A percentile compares a stretch with the other conserved stretches of the same genome.
Evolutionary conservation across 495 filamentous ascomycete genomes (phyloP).

Genomic region (Penicillium coprophilum): DNA sequence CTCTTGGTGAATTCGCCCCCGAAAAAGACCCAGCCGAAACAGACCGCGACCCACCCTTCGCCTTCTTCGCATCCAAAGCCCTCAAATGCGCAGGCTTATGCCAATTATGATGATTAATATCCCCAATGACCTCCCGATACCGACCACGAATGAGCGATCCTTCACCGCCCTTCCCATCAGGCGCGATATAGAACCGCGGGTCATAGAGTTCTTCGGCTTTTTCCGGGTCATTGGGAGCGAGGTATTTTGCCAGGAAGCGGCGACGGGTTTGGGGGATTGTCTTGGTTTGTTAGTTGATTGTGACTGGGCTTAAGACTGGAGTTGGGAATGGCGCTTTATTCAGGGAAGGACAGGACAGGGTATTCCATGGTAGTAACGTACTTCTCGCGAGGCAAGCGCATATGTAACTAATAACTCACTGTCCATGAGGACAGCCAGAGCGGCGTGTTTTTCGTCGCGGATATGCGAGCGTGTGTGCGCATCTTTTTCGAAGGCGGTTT

Average conservation of each 20-base stretch:
- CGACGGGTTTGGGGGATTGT: conserved; percentile 45
- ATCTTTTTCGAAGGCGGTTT: conserved; percentile 1
- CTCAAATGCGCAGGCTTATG: conserved; percentile 18
- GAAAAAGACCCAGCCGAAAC: conserved; percentile 5
- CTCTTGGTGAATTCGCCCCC: background rate
- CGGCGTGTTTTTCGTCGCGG: conserved; percentile 39
- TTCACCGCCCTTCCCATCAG: conserved; percentile 2
- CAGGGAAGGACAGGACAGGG: background rate
- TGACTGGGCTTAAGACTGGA: background rate
- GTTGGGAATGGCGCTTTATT: background rate
- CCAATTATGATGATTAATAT: conserved; percentile 20
- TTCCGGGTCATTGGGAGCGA: conserved; percentile 32
- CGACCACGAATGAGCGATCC: conserved; percentile 1
- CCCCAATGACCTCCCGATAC: conserved; percentile 13
- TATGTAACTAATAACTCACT: conserved; percentile 39
- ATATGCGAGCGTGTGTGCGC: conserved; percentile 14
- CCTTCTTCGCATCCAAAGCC: conserved; percentile 5
- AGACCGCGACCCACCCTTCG: conserved; percentile 10
- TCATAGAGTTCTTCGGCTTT: conserved; percentile 33
- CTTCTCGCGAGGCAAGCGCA: conserved; percentile 35
- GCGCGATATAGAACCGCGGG: conserved; percentile 30
- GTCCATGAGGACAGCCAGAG: conserved; percentile 37
- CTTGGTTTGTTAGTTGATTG: conserved; percentile 11
- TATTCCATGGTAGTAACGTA: conserved; percentile 13
- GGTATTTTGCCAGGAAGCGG: conserved; percentile 37